Evolutionary conservation across 148 eudicot species (phyloP).

Genomic region (Persicaria maculosa): DNA sequence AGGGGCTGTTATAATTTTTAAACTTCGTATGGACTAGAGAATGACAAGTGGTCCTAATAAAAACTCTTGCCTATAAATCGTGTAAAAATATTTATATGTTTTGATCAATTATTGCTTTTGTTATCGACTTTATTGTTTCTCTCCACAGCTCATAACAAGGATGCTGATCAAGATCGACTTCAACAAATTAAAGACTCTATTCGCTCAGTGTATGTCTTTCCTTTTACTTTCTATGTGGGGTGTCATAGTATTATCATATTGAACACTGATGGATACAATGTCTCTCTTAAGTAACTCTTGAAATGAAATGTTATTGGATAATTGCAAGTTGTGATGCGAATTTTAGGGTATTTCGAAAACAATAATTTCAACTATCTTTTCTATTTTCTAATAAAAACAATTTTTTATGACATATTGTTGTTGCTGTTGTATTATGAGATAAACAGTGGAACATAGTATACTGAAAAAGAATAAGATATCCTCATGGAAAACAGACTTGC

Average conservation of each 20-base stretch:
- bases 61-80: no score
- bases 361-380: neutral
- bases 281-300: neutral
- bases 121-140: neutral
- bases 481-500: neutral
- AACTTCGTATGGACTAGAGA: neutral
- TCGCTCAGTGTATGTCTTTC: slow-evolving; percentile 45
- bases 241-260: neutral
- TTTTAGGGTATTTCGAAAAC: neutral
- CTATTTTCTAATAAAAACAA: no score
- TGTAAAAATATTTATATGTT: no score
- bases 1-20: neutral
- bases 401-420: no score
- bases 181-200: slow-evolving; percentile 64
- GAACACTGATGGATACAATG: neutral
- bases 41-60: neutral
- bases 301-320: neutral
- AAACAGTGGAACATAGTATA: neutral
- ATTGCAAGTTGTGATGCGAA: neutral
- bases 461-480: neutral
- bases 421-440: no score
- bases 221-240: neutral
- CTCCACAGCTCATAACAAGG: slow-evolving; percentile 39
- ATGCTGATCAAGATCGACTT: slow-evolving; percentile 34
- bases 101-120: neutral